phyloP scores from a whole-genome alignment of 2,329 filamentous ascomycete species.

The Ilyonectria destructans region DNA sequence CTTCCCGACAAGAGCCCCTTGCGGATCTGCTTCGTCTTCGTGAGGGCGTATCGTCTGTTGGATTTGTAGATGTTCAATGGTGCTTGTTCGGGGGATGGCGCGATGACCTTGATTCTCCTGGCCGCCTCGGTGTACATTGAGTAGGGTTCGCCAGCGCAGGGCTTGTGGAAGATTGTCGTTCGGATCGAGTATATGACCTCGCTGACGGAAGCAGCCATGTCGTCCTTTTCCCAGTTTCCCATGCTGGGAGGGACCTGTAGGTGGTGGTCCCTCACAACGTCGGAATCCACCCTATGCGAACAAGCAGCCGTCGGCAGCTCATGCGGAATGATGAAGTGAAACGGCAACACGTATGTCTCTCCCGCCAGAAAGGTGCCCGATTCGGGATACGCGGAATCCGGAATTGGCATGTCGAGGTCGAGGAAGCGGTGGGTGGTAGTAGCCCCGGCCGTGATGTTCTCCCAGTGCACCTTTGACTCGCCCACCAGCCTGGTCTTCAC shows the following conservation, averaged over 20 bases:
- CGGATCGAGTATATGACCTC: background rate
- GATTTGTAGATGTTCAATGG: background rate
- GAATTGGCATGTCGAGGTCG: constrained; percentile 5
- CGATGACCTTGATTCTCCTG: background rate
- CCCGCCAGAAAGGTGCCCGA: background rate
- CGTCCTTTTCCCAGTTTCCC: background rate
- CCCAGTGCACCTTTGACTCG: background rate
- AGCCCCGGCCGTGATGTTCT: background rate
- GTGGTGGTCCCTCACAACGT: background rate
- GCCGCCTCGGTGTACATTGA: background rate
- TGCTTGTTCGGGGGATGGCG: constrained; percentile 3
- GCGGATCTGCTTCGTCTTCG: background rate
- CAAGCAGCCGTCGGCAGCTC: background rate
- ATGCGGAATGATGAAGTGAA: constrained; percentile 4
- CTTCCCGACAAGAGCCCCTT: background rate
- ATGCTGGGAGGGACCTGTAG: background rate
- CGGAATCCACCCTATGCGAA: background rate
- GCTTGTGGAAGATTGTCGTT: background rate
- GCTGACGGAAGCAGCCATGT: background rate
- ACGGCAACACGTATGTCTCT: background rate
- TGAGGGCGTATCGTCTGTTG: background rate
- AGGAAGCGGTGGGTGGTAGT: background rate
- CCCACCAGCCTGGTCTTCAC: background rate
- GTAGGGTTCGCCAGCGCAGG: background rate
- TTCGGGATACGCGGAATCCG: background rate